Base-by-base conservation (phyloP, 169 alveolate species). In the Besnoitia besnoiti region DNA sequence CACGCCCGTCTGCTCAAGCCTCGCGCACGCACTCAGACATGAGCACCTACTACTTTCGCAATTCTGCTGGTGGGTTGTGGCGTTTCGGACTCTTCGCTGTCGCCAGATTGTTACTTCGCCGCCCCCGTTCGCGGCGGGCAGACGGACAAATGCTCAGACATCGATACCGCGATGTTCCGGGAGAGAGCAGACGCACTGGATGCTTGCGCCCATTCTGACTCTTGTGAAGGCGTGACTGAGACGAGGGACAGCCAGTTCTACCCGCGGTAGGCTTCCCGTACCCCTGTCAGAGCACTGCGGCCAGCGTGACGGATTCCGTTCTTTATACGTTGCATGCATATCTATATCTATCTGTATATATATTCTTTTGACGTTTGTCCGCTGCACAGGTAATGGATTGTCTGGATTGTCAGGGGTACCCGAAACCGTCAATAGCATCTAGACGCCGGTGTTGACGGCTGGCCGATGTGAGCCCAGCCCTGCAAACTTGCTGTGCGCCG, bases 401-500 rank as follows among this genome's bases (percentile, higher is more conserved):
- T n/a, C n/a, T n/a, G n/a, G n/a, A n/a, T n/a, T n/a, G n/a, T n/a
- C n/a, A n/a, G n/a, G n/a, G n/a, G n/a, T n/a, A n/a, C n/a, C n/a
- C n/a, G n/a, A n/a, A n/a, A n/a, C n/a, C n/a, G n/a, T n/a, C n/a
- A n/a, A n/a, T n/a, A n/a, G n/a, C n/a, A n/a, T n/a, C n/a, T n/a
- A n/a, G n/a, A n/a, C n/a, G n/a, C n/a, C n/a, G n/a, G n/a, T n/a
- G n/a, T n/a, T n/a, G n/a, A n/a, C n/a, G n/a, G n/a, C n/a, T n/a
- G n/a, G n/a, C n/a, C n/a, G n/a, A n/a, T n/a, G n/a, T n/a, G n/a
- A n/a, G n/a, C n/a, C n/a, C n/a, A n/a, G n/a, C n/a, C n/a, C n/a
- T n/a, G n/a, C n/a, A n/a, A n/a, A n/a, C 67, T 55, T 55, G 67
- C 67, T 49, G 67, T 55, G 33, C 40, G 87, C 47, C 40, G 87